Percentiles rank a stretch among this genome's conserved stretches.
phyloP scores from a whole-genome alignment of 805 yeast species.

The Candida taoyuanica region DNA sequence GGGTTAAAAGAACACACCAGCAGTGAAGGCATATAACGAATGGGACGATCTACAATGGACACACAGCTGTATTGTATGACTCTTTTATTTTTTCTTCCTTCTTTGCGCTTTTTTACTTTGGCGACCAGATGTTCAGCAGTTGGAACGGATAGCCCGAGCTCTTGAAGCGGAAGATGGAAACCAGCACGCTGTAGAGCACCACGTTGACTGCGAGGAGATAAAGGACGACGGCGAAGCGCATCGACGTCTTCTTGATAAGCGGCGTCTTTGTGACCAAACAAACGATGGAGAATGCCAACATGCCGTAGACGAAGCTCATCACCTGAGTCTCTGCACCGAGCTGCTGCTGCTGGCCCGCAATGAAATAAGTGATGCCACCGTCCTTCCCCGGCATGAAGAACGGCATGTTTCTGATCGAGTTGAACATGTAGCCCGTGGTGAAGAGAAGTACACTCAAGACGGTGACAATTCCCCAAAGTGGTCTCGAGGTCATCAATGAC shows the following conservation, averaged over 20 bases:
- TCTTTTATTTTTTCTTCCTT: background rate
- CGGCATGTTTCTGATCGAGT: constrained; percentile 63
- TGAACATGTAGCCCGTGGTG: constrained; percentile 91
- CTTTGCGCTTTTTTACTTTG: constrained; percentile 4
- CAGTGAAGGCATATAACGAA: background rate
- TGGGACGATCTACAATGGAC: background rate
- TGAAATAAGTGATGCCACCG: constrained; percentile 40
- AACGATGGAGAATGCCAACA: constrained; percentile 56
- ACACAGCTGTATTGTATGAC: no score
- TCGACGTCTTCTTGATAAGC: constrained; percentile 37
- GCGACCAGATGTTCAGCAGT: constrained; percentile 40
- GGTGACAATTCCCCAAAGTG: constrained; percentile 69
- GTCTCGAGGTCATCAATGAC: constrained; percentile 42
- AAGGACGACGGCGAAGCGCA: constrained; percentile 46
- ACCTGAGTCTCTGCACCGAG: constrained; percentile 88
- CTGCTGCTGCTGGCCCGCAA: constrained; percentile 68
- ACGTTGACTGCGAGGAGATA: constrained; percentile 42
- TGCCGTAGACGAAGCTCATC: constrained; percentile 67
- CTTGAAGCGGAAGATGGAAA: constrained; percentile 66
- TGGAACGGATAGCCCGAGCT: constrained; percentile 72
- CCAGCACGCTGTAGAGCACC: constrained; percentile 56
- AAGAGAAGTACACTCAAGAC: constrained; percentile 65
- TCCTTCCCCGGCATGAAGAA: constrained; percentile 44
- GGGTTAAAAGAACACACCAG: constrained; percentile 8
- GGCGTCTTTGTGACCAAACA: constrained; percentile 57